Evolutionary conservation across 2,329 filamentous ascomycete genomes (phyloP).

Genomic region (Aspergillus brunneoviolaceus): DNA sequence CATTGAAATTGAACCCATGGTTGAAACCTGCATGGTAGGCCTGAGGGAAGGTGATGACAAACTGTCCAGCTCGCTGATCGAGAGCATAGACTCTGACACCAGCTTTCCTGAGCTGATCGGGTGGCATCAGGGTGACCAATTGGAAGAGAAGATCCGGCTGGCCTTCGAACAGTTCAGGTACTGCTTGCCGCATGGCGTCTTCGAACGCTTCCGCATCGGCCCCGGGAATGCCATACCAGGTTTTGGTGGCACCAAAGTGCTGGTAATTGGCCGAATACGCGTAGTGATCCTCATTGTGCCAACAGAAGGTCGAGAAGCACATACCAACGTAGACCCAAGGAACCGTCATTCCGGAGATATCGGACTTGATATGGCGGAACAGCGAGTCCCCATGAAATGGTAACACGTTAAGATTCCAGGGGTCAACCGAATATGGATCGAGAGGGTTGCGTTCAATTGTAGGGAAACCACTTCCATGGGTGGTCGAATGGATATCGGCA

Average conservation of each 20-base stretch:
- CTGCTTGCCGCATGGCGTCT: slow-evolving; percentile 88
- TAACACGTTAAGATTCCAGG: slow-evolving; percentile 93
- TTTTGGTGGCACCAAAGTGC: slow-evolving; percentile 97
- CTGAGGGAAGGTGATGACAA: slow-evolving; percentile 94
- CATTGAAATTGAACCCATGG: slow-evolving; percentile 98
- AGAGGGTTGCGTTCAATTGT: slow-evolving; percentile 88
- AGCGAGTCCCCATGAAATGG: slow-evolving; percentile 88
- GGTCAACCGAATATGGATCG: slow-evolving; percentile 82
- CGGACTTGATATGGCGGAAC: slow-evolving; percentile 95
- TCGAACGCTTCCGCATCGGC: slow-evolving; percentile 95
- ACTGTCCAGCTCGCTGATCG: slow-evolving; percentile 93
- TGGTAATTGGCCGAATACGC: slow-evolving; percentile 98
- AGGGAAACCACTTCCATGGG: slow-evolving; percentile 94
- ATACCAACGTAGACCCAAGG: slow-evolving; percentile 99
- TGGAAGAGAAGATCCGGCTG: slow-evolving; percentile 96
- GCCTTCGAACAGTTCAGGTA: slow-evolving; percentile 94
- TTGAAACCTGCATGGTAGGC: slow-evolving; percentile 98
- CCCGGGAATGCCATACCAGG: slow-evolving; percentile 97
- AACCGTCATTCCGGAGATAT: slow-evolving; percentile 98
- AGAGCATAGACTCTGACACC: slow-evolving; percentile 90
- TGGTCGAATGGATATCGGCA: slow-evolving; percentile 96
- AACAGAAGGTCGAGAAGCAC: slow-evolving; percentile 99
- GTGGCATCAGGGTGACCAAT: slow-evolving; percentile 90
- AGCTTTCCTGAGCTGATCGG: slow-evolving; percentile 87
- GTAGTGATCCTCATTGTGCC: slow-evolving; percentile 99